Evolutionary conservation across 495 filamentous ascomycete genomes (phyloP).

Genomic region (Tuber brumale): DNA sequence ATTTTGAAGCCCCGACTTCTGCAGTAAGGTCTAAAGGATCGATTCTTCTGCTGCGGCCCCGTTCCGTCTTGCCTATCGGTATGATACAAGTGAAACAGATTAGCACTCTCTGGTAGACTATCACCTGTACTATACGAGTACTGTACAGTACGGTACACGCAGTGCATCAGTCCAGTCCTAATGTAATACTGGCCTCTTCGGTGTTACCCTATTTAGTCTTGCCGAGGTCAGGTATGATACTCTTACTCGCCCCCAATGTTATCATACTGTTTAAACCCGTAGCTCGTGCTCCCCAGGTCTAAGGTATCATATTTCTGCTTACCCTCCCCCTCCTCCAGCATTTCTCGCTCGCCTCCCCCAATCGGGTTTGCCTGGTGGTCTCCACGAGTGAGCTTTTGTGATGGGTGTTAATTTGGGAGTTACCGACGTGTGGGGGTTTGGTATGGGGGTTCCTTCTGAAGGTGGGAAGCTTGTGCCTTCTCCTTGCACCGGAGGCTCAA

Average conservation of each 20-base stretch:
- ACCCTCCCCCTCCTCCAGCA: conserved; percentile 4
- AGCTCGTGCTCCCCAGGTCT: not conserved
- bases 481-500: not conserved
- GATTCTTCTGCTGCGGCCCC: not conserved
- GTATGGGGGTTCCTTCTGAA: not conserved
- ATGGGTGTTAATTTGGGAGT: not conserved
- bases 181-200: not conserved
- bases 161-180: not conserved
- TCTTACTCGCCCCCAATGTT: not conserved
- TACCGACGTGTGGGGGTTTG: not conserved
- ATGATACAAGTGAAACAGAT: not conserved
- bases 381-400: conserved; percentile 1
- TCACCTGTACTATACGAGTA: too few relatives aligned
- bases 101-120: not conserved
- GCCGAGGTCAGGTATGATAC: not conserved
- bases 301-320: conserved; percentile 3
- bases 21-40: not conserved
- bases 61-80: not conserved
- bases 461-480: not conserved
- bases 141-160: not conserved
- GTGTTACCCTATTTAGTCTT: not conserved
- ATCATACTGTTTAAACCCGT: not conserved
- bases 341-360: not conserved
- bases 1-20: not conserved
- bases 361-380: not conserved